Evolutionary conservation across 1,284 basidiomycete species (phyloP).

Genomic region (Ustilago esculenta): DNA sequence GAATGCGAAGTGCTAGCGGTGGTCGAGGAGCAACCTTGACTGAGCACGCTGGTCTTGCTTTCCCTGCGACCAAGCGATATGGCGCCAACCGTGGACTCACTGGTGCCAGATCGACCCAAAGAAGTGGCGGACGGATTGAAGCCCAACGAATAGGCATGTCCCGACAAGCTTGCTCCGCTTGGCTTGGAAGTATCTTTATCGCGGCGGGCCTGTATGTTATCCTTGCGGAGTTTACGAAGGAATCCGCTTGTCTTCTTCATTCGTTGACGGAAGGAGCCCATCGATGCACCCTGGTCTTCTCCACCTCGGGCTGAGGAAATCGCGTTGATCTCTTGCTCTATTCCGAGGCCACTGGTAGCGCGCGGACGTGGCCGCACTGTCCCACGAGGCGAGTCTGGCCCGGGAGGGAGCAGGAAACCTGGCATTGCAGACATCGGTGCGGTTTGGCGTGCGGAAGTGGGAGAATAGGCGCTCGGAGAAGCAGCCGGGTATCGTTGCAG

Average conservation of each 20-base stretch:
- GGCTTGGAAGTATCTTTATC: slow-evolving; percentile 9
- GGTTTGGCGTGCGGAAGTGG: background rate
- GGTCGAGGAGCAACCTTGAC: slow-evolving; percentile 16
- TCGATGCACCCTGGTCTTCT: slow-evolving; percentile 4
- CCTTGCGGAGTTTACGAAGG: slow-evolving; percentile 47
- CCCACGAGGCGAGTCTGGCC: background rate
- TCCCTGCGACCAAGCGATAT: slow-evolving; percentile 13
- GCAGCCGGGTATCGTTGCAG: slow-evolving; percentile 13
- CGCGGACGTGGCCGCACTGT: slow-evolving; percentile 18
- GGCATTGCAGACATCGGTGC: slow-evolving; percentile 21
- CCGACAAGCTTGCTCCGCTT: slow-evolving; percentile 2
- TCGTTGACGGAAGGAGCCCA: slow-evolving; percentile 47
- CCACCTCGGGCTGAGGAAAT: background rate
- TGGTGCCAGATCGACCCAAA: slow-evolving; percentile 9
- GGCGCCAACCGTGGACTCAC: background rate
- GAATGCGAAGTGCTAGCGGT: slow-evolving; percentile 18
- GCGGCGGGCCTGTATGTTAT: slow-evolving; percentile 11
- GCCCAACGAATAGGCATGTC: slow-evolving; percentile 15
- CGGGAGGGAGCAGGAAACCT: slow-evolving; percentile 10
- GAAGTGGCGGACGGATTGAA: slow-evolving; percentile 31
- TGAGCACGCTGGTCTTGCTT: slow-evolving; percentile 26
- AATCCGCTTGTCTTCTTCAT: slow-evolving; percentile 64
- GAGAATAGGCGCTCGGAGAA: slow-evolving; percentile 7
- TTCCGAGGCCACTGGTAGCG: slow-evolving; percentile 23
- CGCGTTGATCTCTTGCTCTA: slow-evolving; percentile 40